Evolutionary conservation across 2,329 filamentous ascomycete genomes (phyloP).

Genomic region (Albifimbria verrucaria): DNA sequence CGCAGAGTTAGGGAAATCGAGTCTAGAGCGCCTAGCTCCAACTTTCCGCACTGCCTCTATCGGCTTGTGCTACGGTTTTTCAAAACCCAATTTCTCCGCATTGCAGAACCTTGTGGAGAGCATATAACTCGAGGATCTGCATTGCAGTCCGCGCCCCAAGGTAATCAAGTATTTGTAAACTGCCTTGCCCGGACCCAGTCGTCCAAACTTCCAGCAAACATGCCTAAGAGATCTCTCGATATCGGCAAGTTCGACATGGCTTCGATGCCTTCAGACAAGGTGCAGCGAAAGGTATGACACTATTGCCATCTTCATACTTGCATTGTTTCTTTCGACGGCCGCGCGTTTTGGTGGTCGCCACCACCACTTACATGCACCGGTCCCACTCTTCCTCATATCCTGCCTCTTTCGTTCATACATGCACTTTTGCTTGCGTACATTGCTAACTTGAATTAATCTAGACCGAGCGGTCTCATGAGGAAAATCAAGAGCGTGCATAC

Average conservation of each 20-base stretch:
- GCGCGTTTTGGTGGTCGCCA: too few species aligned
- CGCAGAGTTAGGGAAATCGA: neutral
- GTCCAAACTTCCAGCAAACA: constrained; percentile 11
- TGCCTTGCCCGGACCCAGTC: neutral
- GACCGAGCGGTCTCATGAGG: constrained; percentile 74
- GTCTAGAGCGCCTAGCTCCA: neutral
- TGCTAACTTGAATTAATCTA: constrained; percentile 25
- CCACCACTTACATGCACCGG: neutral
- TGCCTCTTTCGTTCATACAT: neutral
- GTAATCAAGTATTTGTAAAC: neutral
- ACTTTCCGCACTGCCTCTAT: neutral
- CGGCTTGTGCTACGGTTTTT: neutral
- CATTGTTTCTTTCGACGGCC: neutral
- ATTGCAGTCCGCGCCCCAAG: too few species aligned
- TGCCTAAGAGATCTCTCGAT: constrained; percentile 38
- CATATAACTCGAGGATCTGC: too few species aligned
- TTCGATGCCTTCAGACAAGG: constrained; percentile 26
- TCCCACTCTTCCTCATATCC: neutral
- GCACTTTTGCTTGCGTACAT: neutral
- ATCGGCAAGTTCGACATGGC: constrained; percentile 16
- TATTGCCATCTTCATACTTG: neutral
- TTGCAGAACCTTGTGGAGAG: too few species aligned
- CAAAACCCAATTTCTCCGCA: too few species aligned
- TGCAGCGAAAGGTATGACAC: constrained; percentile 23
- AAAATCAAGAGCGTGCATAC: constrained; percentile 85